A percentile compares a stretch with the other conserved stretches of the same genome.
phyloP scores from a whole-genome alignment of 2,329 filamentous ascomycete species.

The Chaetomium strumarium region DNA sequence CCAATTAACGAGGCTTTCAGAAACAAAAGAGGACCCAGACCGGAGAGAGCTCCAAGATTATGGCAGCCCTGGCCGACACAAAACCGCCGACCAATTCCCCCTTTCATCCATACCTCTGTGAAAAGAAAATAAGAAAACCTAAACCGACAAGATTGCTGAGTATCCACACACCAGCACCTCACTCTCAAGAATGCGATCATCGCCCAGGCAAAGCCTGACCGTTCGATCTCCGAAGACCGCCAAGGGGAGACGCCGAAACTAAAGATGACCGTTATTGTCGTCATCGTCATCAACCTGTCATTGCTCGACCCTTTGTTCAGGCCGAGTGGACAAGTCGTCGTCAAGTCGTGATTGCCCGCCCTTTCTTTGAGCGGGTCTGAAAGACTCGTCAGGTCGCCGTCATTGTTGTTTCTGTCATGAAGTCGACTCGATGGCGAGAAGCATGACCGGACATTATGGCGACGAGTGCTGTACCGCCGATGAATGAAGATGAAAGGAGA shows the following conservation, averaged over 20 bases:
- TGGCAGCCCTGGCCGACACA: background rate
- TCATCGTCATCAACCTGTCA: background rate
- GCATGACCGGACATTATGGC: background rate
- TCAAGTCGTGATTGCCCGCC: slow-evolving; percentile 4
- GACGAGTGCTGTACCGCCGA: background rate
- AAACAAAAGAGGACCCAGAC: slow-evolving; percentile 7
- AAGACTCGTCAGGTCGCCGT: background rate
- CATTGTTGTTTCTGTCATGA: background rate
- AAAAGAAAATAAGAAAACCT: background rate
- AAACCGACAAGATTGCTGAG: background rate
- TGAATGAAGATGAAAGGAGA: background rate
- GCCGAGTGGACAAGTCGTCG: slow-evolving; percentile 3
- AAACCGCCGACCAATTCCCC: background rate
- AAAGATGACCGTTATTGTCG: background rate
- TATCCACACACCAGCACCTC: slow-evolving; percentile 2
- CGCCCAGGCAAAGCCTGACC: slow-evolving; percentile 2
- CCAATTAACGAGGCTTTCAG: slow-evolving; percentile 11
- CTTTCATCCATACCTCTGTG: background rate
- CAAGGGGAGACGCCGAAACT: background rate
- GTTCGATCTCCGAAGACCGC: background rate
- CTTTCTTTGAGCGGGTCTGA: background rate
- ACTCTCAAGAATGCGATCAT: background rate
- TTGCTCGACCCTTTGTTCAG: background rate
- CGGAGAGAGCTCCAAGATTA: background rate
- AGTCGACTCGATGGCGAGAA: background rate